Evolutionary conservation across 2,329 filamentous ascomycete genomes (phyloP), one percentile per base, ranked within the genome.

Genomic region (Trichoderma afroharzianum): DNA sequence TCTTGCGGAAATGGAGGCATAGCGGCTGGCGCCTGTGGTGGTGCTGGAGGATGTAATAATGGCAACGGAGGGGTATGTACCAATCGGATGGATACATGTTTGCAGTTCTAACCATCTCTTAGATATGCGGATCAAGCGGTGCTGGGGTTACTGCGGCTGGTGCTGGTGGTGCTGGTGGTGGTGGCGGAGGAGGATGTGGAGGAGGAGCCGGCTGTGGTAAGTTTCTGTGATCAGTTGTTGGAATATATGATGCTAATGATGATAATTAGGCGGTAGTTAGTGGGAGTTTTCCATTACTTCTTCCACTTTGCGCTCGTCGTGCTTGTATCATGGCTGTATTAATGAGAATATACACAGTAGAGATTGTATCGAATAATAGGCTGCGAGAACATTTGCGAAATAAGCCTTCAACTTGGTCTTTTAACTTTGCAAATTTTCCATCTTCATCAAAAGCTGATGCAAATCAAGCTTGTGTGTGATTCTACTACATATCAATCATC

Each of bases 1-100:
- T 88, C 84, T 1, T 90, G 88, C 74, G 82, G 82, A 5, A 71
- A 53, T 30, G 81, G 81, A 3, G 82, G 81, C 2, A 82, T 83
- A 0, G 82, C 83, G 0, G 81, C 81, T 3, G 85, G 86, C 3
- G 82, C 82, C 14, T 77, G 77, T 26, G 73, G 74, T 6, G 73
- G 73, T 4, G 73, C 75, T 9, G 76, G 74, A 26, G 74, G 75
- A 6, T 75, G 74, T 14, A 71, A 71, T 15, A 70, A 72, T 3
- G 72, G 71, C 14, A 68, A 61, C 39, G 70, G 70, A 50, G 70
- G 62, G 26, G 70, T 71, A 68, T 32, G 70, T 68, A n/a, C 11
- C 15, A 11, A 15, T 21, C 15, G 18, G 2, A 28, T 15, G 28
- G 3, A 15, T n/a, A 12, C 15, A 26, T n/a, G 2, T 71, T 62